A percentile compares a stretch with the other conserved stretches of the same genome.
Evolutionary conservation across 176 grass and related monocot genomes (phyloP).

Genomic region (Panicum miliaceum): DNA sequence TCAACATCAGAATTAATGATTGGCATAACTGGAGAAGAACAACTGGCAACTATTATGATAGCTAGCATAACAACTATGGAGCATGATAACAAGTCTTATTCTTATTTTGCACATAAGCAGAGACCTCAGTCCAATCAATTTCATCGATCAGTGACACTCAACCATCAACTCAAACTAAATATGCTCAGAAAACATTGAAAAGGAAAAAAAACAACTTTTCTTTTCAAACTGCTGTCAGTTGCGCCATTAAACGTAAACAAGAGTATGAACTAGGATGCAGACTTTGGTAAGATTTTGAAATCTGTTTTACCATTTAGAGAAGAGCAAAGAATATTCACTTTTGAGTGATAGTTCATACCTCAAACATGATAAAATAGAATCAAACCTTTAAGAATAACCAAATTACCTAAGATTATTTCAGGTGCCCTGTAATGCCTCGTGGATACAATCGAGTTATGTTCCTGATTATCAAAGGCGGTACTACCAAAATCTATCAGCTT

Average conservation of each 20-base stretch:
- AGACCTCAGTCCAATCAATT: slow-evolving; percentile 21
- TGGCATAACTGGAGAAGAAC: slow-evolving; percentile 24
- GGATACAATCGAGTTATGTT: slow-evolving; percentile 93
- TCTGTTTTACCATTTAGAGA: slow-evolving; percentile 27
- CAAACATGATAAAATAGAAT: slow-evolving; percentile 56
- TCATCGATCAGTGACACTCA: neutral
- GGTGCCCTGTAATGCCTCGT: slow-evolving; percentile 99
- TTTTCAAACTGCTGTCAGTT: neutral
- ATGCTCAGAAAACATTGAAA: slow-evolving; percentile 19
- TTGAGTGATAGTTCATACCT: slow-evolving; percentile 43
- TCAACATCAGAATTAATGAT: slow-evolving; percentile 35
- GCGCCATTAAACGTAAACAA: slow-evolving; percentile 8
- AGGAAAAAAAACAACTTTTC: neutral
- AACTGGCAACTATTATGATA: slow-evolving; percentile 23
- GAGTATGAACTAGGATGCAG: slow-evolving; percentile 14
- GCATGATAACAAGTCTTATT: slow-evolving; percentile 15
- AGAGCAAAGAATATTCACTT: slow-evolving; percentile 43
- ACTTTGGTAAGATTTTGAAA: slow-evolving; percentile 28
- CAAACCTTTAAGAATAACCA: slow-evolving; percentile 53
- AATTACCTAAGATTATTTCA: slow-evolving; percentile 99
- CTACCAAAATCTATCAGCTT: slow-evolving; percentile 99
- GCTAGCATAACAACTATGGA: slow-evolving; percentile 20
- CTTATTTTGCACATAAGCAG: slow-evolving; percentile 26
- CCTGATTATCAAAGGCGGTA: slow-evolving; percentile 81
- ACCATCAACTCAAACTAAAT: slow-evolving; percentile 28